Evolutionary conservation across 73 alveolate species (phyloP).

Genomic region (Blepharisma stoltei): DNA sequence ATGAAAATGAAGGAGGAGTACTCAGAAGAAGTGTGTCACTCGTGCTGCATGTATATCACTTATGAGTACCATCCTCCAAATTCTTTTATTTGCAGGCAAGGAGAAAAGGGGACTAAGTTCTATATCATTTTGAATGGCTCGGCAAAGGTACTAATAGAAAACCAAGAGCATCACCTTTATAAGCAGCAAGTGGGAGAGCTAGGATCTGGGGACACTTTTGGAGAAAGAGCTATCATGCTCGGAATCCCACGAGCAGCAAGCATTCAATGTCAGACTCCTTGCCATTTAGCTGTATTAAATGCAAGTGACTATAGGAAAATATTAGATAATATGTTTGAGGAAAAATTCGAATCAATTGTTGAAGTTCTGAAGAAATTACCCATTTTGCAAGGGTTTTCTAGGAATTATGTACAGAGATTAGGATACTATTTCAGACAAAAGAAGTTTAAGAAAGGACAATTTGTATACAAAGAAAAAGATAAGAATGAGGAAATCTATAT

Average conservation of each 20-base stretch:
- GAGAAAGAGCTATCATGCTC: neutral
- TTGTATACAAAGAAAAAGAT: neutral
- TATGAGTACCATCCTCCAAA: neutral
- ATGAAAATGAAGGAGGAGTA: no score
- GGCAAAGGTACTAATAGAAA: neutral
- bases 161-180: neutral
- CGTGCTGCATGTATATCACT: neutral
- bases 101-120: neutral
- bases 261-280: conserved; percentile 1
- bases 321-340: neutral
- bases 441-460: neutral
- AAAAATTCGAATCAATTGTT: neutral
- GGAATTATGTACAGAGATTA: neutral
- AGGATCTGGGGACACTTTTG: neutral
- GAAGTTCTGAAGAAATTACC: neutral
- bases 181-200: neutral
- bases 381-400: neutral
- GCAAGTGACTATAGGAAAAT: neutral
- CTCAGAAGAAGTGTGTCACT: no score
- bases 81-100: neutral
- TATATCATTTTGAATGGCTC: neutral
- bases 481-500: neutral
- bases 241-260: neutral
- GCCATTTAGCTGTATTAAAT: neutral
- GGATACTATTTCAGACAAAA: neutral